Conservation (phyloP, 2,329 filamentous ascomycete species). For the Albophoma yamanashiensis region DNA sequence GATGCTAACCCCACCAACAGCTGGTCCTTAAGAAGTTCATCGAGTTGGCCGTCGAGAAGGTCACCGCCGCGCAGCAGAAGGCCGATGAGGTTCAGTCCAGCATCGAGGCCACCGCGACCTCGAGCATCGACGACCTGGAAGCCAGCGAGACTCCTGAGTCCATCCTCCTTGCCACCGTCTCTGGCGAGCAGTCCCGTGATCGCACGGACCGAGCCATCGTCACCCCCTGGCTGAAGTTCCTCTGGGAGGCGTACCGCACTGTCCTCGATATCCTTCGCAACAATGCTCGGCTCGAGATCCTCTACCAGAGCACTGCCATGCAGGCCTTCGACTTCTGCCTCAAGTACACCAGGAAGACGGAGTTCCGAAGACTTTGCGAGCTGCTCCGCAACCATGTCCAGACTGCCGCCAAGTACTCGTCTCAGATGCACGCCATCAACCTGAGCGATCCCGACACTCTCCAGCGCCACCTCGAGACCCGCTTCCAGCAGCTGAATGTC, state of each 20-base stretch:
- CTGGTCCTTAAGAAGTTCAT: constrained; percentile 96
- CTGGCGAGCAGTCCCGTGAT: constrained; percentile 93
- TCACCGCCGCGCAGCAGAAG: constrained; percentile 89
- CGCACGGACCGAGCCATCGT: constrained; percentile 97
- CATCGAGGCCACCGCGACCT: constrained; percentile 59
- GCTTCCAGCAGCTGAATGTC: constrained; percentile 97
- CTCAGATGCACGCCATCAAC: constrained; percentile 99
- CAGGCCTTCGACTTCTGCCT: constrained; percentile 99
- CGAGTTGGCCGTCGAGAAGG: constrained; percentile 91
- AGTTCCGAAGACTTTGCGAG: constrained; percentile 97
- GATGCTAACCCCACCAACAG: constrained; percentile 26
- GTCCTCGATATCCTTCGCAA: constrained; percentile 98
- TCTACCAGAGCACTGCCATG: constrained; percentile 96
- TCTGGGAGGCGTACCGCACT: constrained; percentile 98
- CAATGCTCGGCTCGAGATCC: constrained; percentile 92
- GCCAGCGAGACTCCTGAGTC: constrained; percentile 97
- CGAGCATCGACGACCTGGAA: constrained; percentile 88
- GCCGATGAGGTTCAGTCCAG: constrained; percentile 88
- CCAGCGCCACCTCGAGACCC: constrained; percentile 93
- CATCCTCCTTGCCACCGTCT: constrained; percentile 93
- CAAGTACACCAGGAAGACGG: constrained; percentile 97
- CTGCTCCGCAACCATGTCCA: constrained; percentile 96
- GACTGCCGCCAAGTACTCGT: constrained; percentile 97
- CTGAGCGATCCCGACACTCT: constrained; percentile 94
- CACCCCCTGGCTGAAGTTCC: constrained; percentile 97